Evolutionary conservation across 495 filamentous ascomycete species (phyloP).

Genomic region (Clohesyomyces aquaticus): DNA sequence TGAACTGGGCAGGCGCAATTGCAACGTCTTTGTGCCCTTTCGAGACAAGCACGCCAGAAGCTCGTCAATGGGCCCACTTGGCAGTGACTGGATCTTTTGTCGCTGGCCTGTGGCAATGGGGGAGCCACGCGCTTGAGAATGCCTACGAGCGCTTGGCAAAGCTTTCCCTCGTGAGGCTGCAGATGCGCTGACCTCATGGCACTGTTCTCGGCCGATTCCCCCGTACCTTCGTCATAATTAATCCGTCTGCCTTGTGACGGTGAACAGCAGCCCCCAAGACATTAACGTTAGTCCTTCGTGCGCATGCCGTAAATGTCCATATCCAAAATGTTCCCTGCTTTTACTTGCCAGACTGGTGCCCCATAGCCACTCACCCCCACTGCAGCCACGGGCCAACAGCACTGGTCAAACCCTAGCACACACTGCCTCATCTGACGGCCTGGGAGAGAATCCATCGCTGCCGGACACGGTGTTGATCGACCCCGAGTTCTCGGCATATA

Average conservation of each 20-base stretch:
- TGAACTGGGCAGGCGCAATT: too few species aligned
- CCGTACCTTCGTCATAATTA: too few species aligned
- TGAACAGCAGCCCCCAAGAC: too few species aligned
- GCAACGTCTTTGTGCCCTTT: too few species aligned
- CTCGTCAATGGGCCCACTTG: too few species aligned
- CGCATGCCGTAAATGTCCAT: not conserved
- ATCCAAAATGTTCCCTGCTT: not conserved
- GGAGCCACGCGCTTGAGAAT: too few species aligned
- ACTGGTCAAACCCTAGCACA: not conserved
- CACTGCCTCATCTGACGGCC: conserved; percentile 32
- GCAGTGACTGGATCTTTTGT: too few species aligned
- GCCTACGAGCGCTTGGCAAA: not conserved
- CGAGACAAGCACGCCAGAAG: too few species aligned
- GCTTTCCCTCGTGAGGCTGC: not conserved
- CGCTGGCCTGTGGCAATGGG: too few species aligned
- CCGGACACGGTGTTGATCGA: conserved; percentile 21
- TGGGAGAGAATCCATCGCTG: not conserved
- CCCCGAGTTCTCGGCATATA: conserved; percentile 12
- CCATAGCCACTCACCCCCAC: conserved; percentile 1
- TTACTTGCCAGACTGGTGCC: not conserved
- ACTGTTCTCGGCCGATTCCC: too few species aligned
- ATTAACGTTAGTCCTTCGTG: not conserved
- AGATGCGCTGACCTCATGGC: not conserved
- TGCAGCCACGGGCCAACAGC: not conserved
- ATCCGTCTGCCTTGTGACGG: too few species aligned